Percentiles rank a stretch among this genome's conserved stretches.
phyloP scores from a whole-genome alignment of 495 filamentous ascomycete genomes.

The Trichoderma reesei region DNA sequence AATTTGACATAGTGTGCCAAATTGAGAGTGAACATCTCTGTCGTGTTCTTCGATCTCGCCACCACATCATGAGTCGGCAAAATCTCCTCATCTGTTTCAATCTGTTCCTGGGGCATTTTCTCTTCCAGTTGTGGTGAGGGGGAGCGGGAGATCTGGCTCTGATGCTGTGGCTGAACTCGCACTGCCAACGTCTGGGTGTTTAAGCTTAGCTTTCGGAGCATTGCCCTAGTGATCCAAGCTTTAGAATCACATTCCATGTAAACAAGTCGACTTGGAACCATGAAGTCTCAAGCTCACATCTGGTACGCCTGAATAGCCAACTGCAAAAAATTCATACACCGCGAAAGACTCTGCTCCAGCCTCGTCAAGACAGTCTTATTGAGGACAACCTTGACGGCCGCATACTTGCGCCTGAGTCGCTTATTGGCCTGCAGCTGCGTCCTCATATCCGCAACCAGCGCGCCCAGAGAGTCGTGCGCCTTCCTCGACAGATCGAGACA shows the following conservation, averaged over 20 bases:
- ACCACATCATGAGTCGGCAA: neutral
- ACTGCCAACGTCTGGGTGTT: neutral
- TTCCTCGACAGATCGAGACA: neutral
- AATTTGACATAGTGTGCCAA: neutral
- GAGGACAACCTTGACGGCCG: neutral
- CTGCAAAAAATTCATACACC: neutral
- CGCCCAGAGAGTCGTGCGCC: neutral
- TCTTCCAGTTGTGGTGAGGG: neutral
- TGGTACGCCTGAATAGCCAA: neutral
- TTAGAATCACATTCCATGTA: neutral
- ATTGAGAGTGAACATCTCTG: neutral
- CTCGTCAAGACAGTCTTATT: neutral
- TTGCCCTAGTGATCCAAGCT: neutral
- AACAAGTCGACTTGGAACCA: neutral
- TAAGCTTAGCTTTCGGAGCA: conserved; percentile 1
- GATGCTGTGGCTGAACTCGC: neutral
- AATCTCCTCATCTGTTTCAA: neutral
- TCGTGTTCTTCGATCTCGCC: neutral
- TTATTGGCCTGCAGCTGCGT: neutral
- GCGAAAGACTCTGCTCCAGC: neutral
- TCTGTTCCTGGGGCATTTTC: neutral
- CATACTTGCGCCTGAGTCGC: neutral
- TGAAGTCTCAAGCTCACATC: neutral
- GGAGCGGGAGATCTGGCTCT: neutral
- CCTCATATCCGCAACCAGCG: neutral